Percentiles rank a stretch among this genome's conserved stretches.
Conservation (phyloP, 345 rosid genomes). For the Salix brachista region DNA sequence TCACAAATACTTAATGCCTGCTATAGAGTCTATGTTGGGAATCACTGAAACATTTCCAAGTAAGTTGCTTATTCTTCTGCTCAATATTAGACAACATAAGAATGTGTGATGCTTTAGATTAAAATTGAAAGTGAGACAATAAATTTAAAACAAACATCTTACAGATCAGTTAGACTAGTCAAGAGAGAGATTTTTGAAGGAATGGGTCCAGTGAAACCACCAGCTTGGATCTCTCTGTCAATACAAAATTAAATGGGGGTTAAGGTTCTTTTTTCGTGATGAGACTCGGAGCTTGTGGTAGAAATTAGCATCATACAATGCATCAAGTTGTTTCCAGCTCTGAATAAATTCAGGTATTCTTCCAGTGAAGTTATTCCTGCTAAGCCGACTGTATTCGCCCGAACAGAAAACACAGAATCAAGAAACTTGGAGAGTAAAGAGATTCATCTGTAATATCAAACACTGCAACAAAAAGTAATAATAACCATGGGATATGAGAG, state of each 20-base stretch:
- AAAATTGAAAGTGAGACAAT: neutral
- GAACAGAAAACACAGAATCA: neutral
- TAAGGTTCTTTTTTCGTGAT: neutral
- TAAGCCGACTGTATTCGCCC: conserved; percentile 12
- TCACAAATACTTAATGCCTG: neutral
- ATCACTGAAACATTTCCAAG: conserved; percentile 11
- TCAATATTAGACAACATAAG: neutral
- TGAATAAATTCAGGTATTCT: conserved; percentile 7
- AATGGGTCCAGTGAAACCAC: conserved; percentile 21
- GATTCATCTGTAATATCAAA: no score
- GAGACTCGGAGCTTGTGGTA: neutral
- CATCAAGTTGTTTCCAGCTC: conserved; percentile 5
- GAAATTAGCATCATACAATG: neutral
- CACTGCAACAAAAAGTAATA: no score
- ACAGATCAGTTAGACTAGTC: conserved; percentile 3
- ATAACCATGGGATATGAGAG: neutral
- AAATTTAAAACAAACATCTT: neutral
- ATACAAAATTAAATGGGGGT: neutral
- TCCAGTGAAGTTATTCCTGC: conserved; percentile 14
- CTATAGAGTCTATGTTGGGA: neutral
- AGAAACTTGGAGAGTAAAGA: no score
- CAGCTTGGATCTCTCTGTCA: conserved; percentile 13
- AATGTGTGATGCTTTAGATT: neutral
- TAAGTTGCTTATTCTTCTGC: conserved; percentile 15
- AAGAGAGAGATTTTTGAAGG: conserved; percentile 6